Conservation (phyloP, 345 rosid genomes). For the Citrus medica region DNA sequence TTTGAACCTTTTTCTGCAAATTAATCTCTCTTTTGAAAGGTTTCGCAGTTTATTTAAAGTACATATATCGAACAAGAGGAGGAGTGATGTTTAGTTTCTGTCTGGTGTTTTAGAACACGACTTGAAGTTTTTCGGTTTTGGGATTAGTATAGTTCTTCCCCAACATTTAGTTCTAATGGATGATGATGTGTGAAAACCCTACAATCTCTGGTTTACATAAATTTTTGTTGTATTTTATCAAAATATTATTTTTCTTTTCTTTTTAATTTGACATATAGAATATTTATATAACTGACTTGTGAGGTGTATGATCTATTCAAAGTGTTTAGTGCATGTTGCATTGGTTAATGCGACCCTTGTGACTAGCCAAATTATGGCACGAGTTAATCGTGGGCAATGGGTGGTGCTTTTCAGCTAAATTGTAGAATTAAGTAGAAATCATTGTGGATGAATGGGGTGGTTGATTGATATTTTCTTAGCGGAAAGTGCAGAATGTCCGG, state of each 20-base stretch:
- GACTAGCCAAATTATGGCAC: not conserved
- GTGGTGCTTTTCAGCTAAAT: not conserved
- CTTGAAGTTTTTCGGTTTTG: not conserved
- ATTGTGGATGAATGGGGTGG: no score
- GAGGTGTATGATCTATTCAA: no score
- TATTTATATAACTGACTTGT: no score
- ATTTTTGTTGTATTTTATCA: not conserved
- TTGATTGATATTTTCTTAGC: no score
- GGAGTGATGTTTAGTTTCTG: not conserved
- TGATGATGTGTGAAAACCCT: not conserved
- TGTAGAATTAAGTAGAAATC: no score
- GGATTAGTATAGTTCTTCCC: not conserved
- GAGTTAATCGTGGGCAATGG: not conserved
- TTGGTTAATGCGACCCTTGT: no score
- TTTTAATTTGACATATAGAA: not conserved
- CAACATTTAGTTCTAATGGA: not conserved
- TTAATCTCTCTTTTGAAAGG: not conserved
- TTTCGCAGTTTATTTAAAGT: not conserved
- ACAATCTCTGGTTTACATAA: not conserved
- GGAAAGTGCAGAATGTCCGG: no score
- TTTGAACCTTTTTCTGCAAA: not conserved
- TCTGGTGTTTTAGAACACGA: not conserved
- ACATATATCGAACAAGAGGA: not conserved
- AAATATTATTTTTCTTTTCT: not conserved
- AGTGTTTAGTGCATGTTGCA: no score